phyloP scores from a whole-genome alignment of 192 early-diverging fungal species.

The Geranomyces variabilis region DNA sequence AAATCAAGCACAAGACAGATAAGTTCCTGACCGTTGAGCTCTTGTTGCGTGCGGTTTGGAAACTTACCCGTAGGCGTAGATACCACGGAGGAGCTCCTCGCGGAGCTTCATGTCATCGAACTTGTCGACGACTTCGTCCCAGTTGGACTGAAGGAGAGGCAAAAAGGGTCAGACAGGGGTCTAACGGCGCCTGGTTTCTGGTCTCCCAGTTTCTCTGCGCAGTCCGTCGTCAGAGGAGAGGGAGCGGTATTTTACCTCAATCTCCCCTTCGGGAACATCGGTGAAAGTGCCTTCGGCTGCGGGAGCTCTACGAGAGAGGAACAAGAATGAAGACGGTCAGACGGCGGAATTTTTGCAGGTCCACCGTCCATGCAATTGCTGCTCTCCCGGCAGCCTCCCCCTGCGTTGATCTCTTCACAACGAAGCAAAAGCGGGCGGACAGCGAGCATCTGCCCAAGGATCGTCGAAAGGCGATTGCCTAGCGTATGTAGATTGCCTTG shows the following conservation, averaged over 20 bases:
- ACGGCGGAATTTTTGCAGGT: too few species aligned
- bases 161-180: constrained; percentile 3
- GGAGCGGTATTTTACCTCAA: constrained; percentile 36
- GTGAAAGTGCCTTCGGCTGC: constrained; percentile 28
- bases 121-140: constrained; percentile 90
- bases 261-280: constrained; percentile 47
- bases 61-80: constrained; percentile 93
- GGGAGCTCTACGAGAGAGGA: background rate
- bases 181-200: too few species aligned
- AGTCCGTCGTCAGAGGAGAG: background rate
- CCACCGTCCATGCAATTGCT: too few species aligned
- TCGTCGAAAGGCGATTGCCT: too few species aligned
- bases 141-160: constrained; percentile 74
- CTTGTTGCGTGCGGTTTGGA: background rate
- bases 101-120: constrained; percentile 96
- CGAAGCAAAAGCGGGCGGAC: too few species aligned
- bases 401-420: too few species aligned
- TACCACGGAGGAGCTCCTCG: constrained; percentile 90
- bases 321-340: too few species aligned
- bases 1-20: background rate
- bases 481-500: background rate
- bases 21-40: too few species aligned
- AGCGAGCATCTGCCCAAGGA: too few species aligned
- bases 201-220: background rate
- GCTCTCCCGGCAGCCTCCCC: too few species aligned